Conservation (phyloP, 2,329 filamentous ascomycete species). For the Neofusicoccum sp. region DNA sequence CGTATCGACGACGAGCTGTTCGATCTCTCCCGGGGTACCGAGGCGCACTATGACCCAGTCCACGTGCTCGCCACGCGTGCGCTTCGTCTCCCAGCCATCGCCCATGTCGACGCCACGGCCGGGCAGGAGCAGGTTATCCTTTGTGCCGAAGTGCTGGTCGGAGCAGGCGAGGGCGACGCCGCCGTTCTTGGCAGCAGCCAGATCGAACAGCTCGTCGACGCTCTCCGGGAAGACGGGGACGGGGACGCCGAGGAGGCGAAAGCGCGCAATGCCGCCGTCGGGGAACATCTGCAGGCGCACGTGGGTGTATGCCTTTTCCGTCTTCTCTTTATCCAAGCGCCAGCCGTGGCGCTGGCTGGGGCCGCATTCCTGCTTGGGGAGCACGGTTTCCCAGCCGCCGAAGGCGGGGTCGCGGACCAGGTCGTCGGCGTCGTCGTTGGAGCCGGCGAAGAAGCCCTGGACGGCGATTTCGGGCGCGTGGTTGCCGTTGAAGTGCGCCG, state of each 20-base stretch:
- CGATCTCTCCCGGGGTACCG: constrained; percentile 63
- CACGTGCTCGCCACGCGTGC: constrained; percentile 69
- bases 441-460: constrained; percentile 65
- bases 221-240: constrained; percentile 73
- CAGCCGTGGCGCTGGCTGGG: constrained; percentile 72
- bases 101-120: constrained; percentile 82
- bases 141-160: constrained; percentile 81
- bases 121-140: constrained; percentile 75
- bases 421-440: constrained; percentile 52
- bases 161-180: constrained; percentile 73
- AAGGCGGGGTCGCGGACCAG: constrained; percentile 50
- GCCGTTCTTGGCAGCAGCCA: constrained; percentile 76
- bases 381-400: constrained; percentile 65
- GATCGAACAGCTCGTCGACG: constrained; percentile 65
- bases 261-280: constrained; percentile 78
- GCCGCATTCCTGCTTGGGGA: constrained; percentile 68
- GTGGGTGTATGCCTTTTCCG: constrained; percentile 71
- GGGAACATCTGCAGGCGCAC: constrained; percentile 82
- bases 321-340: constrained; percentile 57
- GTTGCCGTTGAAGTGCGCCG: constrained; percentile 78
- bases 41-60: constrained; percentile 81
- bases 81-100: constrained; percentile 82
- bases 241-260: constrained; percentile 73
- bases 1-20: constrained; percentile 72
- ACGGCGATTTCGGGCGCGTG: constrained; percentile 77